A percentile compares a stretch with the other conserved stretches of the same genome.
Conservation (phyloP, 305 asterid genomes). For the Striga hermonthica region DNA sequence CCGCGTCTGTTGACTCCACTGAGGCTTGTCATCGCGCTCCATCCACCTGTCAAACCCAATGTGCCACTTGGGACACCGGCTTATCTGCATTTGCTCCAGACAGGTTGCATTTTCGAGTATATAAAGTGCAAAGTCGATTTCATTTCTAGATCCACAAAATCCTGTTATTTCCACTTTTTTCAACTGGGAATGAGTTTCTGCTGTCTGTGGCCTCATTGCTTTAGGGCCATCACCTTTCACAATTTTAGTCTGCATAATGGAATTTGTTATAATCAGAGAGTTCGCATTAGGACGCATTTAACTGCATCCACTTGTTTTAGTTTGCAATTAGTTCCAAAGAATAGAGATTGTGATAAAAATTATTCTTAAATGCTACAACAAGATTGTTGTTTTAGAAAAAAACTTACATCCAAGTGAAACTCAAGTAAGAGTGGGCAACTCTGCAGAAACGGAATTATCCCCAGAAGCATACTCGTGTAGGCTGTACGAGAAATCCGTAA, state of each 20-base stretch:
- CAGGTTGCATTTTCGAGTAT: background rate
- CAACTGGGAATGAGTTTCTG: background rate
- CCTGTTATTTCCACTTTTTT: background rate
- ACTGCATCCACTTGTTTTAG: too few species aligned
- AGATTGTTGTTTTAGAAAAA: background rate
- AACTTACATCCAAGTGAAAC: conserved; percentile 9
- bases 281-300: too few species aligned
- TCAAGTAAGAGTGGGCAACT: background rate
- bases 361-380: background rate
- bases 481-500: too few species aligned
- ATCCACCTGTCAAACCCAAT: background rate
- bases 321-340: too few species aligned
- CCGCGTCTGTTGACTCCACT: background rate
- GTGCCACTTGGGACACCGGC: background rate
- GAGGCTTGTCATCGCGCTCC: background rate
- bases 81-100: conserved; percentile 1
- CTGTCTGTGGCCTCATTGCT: background rate
- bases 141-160: background rate
- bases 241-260: background rate
- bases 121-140: background rate
- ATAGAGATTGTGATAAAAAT: too few species aligned
- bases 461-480: too few species aligned
- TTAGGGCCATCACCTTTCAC: background rate
- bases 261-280: too few species aligned
- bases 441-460: background rate